Percentiles rank a stretch among this genome's conserved stretches.
These are phyloP conservation scores for Acidomyces sp. DNA, from an alignment of 495 filamentous ascomycete genomes.

Conservation along the genomic window DNA sequence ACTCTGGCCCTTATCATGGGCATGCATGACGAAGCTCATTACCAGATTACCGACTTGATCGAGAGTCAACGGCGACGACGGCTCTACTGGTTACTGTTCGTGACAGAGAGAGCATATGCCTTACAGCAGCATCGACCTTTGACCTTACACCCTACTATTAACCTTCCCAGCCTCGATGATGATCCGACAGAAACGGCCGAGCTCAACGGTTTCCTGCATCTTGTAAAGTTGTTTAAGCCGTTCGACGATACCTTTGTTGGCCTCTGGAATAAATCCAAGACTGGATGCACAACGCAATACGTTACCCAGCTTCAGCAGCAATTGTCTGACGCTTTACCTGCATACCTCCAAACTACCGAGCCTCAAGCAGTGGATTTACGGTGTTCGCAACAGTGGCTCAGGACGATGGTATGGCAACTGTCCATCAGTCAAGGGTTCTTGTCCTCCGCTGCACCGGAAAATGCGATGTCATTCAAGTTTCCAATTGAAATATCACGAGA, in stretches of 20 bases:
- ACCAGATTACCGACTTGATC: constrained; percentile 32
- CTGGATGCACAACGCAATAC: constrained; percentile 44
- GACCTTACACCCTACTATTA: constrained; percentile 49
- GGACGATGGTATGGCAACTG: constrained; percentile 68
- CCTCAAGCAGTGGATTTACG: constrained; percentile 56
- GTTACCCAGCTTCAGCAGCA: constrained; percentile 51
- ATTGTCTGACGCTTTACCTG: constrained; percentile 49
- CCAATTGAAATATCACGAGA: constrained; percentile 60
- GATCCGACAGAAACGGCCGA: constrained; percentile 31
- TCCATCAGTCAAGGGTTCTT: constrained; percentile 41
- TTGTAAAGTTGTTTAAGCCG: constrained; percentile 54
- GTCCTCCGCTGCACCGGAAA: constrained; percentile 37
- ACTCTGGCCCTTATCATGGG: constrained; percentile 41
- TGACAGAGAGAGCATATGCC: constrained; percentile 65
- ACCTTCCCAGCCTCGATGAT: constrained; percentile 47
- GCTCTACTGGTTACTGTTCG: constrained; percentile 60
- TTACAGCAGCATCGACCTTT: constrained; percentile 65
- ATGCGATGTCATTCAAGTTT: constrained; percentile 52
- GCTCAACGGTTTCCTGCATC: constrained; percentile 47
- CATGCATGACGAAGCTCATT: constrained; percentile 50
- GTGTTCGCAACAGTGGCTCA: constrained; percentile 71
- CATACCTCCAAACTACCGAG: constrained; percentile 49
- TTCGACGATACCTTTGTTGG: constrained; percentile 59
- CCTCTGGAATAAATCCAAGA: constrained; percentile 58
- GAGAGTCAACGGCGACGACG: constrained; percentile 44